Evolutionary conservation across 345 rosid genomes (phyloP).

Genomic region (Streptanthus diversifolius): DNA sequence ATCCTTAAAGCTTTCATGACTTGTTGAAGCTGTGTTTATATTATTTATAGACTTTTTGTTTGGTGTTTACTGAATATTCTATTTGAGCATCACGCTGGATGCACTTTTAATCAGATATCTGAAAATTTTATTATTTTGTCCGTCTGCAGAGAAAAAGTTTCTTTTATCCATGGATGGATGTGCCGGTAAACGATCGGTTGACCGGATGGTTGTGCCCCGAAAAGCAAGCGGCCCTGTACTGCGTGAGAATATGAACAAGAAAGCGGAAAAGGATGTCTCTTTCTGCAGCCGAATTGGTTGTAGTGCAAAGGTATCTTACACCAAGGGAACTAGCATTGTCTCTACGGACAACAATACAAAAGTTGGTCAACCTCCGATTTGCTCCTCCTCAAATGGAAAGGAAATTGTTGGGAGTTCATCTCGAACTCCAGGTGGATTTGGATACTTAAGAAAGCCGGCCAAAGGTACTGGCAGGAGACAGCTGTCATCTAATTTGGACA

Average conservation of each 20-base stretch:
- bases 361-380: neutral
- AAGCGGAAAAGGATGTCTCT: slow-evolving; percentile 51
- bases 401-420: slow-evolving; percentile 75
- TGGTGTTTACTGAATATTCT: slow-evolving; percentile 17
- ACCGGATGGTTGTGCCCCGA: slow-evolving; percentile 31
- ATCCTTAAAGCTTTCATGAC: slow-evolving; percentile 18
- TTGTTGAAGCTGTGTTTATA: slow-evolving; percentile 7
- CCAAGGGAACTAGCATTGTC: slow-evolving; percentile 41
- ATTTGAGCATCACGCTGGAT: neutral
- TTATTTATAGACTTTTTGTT: neutral
- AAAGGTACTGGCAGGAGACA: slow-evolving; percentile 34
- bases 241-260: slow-evolving; percentile 54
- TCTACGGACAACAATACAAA: slow-evolving; percentile 45
- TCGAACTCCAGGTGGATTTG: slow-evolving; percentile 25
- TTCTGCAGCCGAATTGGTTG: slow-evolving; percentile 67
- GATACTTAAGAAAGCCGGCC: slow-evolving; percentile 39
- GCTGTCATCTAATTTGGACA: slow-evolving; percentile 41
- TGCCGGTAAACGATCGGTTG: slow-evolving; percentile 54
- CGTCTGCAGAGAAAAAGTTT: slow-evolving; percentile 4
- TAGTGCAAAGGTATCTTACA: slow-evolving; percentile 50
- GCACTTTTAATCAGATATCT: neutral
- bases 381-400: slow-evolving; percentile 51
- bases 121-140: neutral
- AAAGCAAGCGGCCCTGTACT: slow-evolving; percentile 53
- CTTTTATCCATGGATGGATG: slow-evolving; percentile 62